phyloP scores from a whole-genome alignment of 257 asterid species.

The Pogostemon cablin region DNA sequence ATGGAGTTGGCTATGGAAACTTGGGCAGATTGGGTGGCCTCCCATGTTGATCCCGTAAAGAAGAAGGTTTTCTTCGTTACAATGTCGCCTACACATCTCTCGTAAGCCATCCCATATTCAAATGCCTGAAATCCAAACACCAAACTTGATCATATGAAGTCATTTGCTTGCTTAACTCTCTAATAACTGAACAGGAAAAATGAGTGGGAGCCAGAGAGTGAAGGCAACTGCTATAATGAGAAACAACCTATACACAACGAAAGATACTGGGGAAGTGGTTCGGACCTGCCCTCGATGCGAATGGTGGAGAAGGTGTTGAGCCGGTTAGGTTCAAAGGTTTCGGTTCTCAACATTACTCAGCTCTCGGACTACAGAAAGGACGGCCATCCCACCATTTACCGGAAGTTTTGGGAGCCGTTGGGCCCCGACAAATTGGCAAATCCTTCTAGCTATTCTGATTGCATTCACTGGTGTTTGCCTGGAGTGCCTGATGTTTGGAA shows the following conservation, averaged over 20 bases:
- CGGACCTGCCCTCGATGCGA: conserved; percentile 75
- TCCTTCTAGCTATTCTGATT: conserved; percentile 83
- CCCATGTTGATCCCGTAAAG: conserved; percentile 58
- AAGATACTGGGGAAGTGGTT: conserved; percentile 74
- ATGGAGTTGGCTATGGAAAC: conserved; percentile 95
- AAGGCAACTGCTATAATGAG: conserved; percentile 87
- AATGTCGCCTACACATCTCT: conserved; percentile 92
- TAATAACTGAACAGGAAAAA: conserved; percentile 52
- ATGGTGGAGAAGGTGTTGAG: conserved; percentile 63
- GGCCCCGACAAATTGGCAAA: conserved; percentile 53
- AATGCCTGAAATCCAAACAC: not conserved
- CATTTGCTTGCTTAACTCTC: not conserved
- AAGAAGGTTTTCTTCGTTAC: conserved; percentile 81
- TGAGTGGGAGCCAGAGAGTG: conserved; percentile 71
- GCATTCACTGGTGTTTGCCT: conserved; percentile 96
- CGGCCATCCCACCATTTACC: conserved; percentile 85
- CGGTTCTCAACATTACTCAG: conserved; percentile 75
- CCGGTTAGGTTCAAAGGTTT: conserved; percentile 61
- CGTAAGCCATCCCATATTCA: conserved; percentile 44
- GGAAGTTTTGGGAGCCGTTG: conserved; percentile 91
- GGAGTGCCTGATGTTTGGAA: conserved; percentile 96
- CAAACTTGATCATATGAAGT: not conserved
- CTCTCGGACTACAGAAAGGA: conserved; percentile 91
- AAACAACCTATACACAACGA: conserved; percentile 56
- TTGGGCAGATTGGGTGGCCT: conserved; percentile 86